Evolutionary conservation across 768 basidiomycete genomes (phyloP).

Genomic region (Lentinula detonsa): DNA sequence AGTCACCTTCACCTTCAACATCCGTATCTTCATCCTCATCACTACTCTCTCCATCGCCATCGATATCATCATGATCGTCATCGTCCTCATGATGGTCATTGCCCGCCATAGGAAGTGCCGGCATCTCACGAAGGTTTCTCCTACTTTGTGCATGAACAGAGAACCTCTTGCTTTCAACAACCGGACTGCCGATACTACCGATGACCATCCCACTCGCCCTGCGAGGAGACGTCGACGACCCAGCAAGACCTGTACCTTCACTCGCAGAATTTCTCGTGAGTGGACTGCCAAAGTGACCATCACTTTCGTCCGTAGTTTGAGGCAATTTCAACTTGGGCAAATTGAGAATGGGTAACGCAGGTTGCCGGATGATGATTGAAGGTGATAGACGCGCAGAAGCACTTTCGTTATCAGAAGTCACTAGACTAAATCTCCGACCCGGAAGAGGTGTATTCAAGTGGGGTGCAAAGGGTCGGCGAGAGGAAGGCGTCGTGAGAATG

Average conservation of each 20-base stretch:
- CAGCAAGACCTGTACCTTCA: neutral
- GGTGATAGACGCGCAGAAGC: slow-evolving; percentile 27
- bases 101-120: slow-evolving; percentile 42
- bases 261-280: neutral
- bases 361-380: slow-evolving; percentile 35
- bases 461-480: neutral
- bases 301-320: neutral
- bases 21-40: slow-evolving; percentile 25
- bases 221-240: neutral
- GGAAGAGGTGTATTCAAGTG: neutral
- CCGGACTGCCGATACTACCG: slow-evolving; percentile 8
- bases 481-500: neutral
- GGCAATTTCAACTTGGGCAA: slow-evolving; percentile 35
- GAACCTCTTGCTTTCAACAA: slow-evolving; percentile 8
- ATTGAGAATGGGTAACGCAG: slow-evolving; percentile 39
- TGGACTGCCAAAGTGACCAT: neutral
- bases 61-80: slow-evolving; percentile 26
- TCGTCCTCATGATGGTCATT: slow-evolving; percentile 18
- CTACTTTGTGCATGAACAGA: slow-evolving; percentile 13
- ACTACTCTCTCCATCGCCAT: slow-evolving; percentile 25
- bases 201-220: neutral
- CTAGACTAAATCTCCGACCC: neutral
- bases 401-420: neutral
- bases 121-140: slow-evolving; percentile 44
- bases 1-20: slow-evolving; percentile 16